phyloP scores from a whole-genome alignment of 176 grass and related monocot genomes.

The Saccharum spontaneum region DNA sequence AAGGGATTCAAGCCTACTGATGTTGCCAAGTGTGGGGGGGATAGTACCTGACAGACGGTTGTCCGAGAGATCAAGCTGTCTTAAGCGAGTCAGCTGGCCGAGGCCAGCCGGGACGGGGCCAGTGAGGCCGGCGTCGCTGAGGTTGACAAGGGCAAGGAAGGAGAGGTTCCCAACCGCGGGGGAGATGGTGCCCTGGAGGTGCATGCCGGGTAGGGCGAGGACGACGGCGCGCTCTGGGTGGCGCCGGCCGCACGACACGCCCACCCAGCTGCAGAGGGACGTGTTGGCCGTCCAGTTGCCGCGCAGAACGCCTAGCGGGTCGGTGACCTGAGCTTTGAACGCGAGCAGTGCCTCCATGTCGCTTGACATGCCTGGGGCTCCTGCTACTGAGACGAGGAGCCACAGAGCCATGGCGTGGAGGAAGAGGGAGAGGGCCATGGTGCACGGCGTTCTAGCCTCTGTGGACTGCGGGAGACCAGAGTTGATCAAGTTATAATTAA shows the following conservation, averaged over 20 bases:
- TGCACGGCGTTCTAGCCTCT: no score
- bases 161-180: conserved; percentile 25
- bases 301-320: neutral
- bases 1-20: neutral
- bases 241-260: neutral
- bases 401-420: no score
- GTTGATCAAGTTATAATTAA: no score
- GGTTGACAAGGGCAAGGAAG: conserved; percentile 33
- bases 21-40: neutral
- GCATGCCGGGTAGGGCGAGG: neutral
- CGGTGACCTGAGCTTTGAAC: conserved; percentile 17
- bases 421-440: no score
- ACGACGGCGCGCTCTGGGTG: neutral
- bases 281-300: neutral
- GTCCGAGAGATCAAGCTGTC: neutral
- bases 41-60: conserved; percentile 18
- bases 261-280: conserved; percentile 8
- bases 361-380: no score
- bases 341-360: conserved; percentile 3
- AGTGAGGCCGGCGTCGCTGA: conserved; percentile 7
- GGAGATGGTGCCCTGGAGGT: neutral
- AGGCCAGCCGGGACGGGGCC: conserved; percentile 5
- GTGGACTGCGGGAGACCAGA: no score
- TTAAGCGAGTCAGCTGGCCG: conserved; percentile 2
- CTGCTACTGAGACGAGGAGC: no score